Evolutionary conservation across 2,329 filamentous ascomycete species (phyloP), one percentile per base, ranked within the genome.

Genomic region (Cladosporium sp.): DNA sequence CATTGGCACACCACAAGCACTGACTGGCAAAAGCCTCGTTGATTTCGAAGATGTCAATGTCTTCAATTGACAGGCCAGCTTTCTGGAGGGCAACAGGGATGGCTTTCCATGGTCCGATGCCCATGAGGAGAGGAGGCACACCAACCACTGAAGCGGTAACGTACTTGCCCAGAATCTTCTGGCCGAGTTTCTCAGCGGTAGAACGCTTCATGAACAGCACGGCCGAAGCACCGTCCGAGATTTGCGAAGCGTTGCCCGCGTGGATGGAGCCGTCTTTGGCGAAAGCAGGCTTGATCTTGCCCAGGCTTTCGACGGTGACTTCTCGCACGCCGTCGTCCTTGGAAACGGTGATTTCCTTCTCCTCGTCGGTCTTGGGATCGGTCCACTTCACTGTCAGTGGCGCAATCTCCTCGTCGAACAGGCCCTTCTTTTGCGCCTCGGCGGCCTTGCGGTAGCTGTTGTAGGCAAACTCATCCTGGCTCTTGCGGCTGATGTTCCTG

Each of bases 1-100:
- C 84, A 63, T 93, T 88, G 56, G 88, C 82, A 70, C 90, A 96
- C 86, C 87, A 97, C 58, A 97, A 71, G 71, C 89, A 95, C 78
- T 97, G 92, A 56, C 83, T 88, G 27, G 93, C 93, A 69, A 98
- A 98, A 1, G 93, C 93, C 80, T 98, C 93, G 77, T 98, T 98
- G 79, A 98, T 96, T 80, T 98, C 93, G 65, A 82, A 97, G 65
- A 97, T 92, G 68, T 97, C 93, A 25, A 98, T 89, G 59, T 97
- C 92, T 51, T 95, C 85, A 71, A 85, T 88, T 67, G 76, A 78
- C 61, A 98, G 83, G 53, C 91, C 90, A 0, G 91, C 88, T 69
- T 93, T 91, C 67, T 88, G 80, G 50, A 96, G 84, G 3, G 88
- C 91, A 67, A 91, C 86, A 57, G 93, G 93, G 64, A 98, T 97